These are phyloP conservation scores for Oidiodendron maius DNA, from an alignment of 495 filamentous ascomycete genomes.

Conservation along the genomic window DNA sequence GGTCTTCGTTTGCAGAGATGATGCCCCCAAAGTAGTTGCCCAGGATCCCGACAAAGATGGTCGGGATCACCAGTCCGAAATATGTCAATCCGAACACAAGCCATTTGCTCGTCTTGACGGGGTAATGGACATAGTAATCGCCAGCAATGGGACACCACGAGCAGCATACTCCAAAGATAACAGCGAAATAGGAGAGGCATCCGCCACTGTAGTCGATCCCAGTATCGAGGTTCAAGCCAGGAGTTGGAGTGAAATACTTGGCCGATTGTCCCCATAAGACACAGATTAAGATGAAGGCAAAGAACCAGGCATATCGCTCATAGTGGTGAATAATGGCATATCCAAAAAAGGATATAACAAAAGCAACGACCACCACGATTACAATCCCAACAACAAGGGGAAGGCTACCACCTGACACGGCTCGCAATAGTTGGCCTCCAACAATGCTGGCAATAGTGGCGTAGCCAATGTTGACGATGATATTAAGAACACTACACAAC, in stretches of 20 bases:
- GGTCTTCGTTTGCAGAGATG: background rate
- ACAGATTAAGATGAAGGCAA: background rate
- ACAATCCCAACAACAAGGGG: background rate
- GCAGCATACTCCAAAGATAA: background rate
- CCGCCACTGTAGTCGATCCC: background rate
- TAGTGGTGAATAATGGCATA: background rate
- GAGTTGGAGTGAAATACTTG: background rate
- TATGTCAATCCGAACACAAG: conserved; percentile 30
- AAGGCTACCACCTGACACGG: background rate
- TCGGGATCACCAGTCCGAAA: no score
- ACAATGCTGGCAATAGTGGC: background rate
- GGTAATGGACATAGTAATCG: conserved; percentile 51
- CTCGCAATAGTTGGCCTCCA: background rate
- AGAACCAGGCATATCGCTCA: background rate
- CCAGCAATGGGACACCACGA: background rate
- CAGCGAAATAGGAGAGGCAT: background rate
- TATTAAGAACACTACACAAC: background rate
- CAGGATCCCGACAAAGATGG: background rate
- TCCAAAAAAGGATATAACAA: background rate
- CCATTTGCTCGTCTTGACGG: conserved; percentile 38
- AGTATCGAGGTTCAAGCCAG: background rate
- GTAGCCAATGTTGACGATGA: background rate
- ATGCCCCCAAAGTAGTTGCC: background rate
- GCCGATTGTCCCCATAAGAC: background rate
- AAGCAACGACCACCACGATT: background rate